Percentiles rank a stretch among this genome's conserved stretches.
Conservation (phyloP, 2,329 filamentous ascomycete genomes). For the Fonsecaea monophora region DNA sequence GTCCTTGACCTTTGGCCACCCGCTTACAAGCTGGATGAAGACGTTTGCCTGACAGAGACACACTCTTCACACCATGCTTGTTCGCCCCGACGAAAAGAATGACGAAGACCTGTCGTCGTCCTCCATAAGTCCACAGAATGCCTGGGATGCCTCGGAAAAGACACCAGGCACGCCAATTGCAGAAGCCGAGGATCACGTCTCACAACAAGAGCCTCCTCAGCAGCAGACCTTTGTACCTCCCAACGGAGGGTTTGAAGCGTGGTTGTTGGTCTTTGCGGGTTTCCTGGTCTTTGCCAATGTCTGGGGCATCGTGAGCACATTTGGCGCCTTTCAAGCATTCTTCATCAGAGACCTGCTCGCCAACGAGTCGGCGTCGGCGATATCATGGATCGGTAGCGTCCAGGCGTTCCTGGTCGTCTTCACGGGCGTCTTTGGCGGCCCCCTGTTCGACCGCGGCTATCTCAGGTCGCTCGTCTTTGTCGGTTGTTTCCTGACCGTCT, state of each 20-base stretch:
- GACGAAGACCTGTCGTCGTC: neutral
- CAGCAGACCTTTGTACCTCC: slow-evolving; percentile 5
- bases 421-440: slow-evolving; percentile 82
- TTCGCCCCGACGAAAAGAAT: neutral
- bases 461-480: slow-evolving; percentile 58
- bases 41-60: neutral
- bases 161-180: neutral
- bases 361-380: slow-evolving; percentile 69
- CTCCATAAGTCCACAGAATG: neutral
- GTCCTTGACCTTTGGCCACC: neutral
- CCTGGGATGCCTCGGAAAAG: neutral
- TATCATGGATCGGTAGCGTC: slow-evolving; percentile 87
- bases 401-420: slow-evolving; percentile 85
- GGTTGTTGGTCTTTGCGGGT: slow-evolving; percentile 82
- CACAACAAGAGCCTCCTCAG: neutral
- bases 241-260: slow-evolving; percentile 76
- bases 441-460: slow-evolving; percentile 72
- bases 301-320: slow-evolving; percentile 55
- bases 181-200: neutral
- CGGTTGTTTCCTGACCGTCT: slow-evolving; percentile 30
- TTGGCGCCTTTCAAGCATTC: slow-evolving; percentile 79
- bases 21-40: neutral
- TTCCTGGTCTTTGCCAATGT: slow-evolving; percentile 77
- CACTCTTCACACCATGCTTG: neutral
- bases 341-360: slow-evolving; percentile 74